phyloP scores from a whole-genome alignment of 148 eudicot species.

The Persicaria tinctoria region DNA sequence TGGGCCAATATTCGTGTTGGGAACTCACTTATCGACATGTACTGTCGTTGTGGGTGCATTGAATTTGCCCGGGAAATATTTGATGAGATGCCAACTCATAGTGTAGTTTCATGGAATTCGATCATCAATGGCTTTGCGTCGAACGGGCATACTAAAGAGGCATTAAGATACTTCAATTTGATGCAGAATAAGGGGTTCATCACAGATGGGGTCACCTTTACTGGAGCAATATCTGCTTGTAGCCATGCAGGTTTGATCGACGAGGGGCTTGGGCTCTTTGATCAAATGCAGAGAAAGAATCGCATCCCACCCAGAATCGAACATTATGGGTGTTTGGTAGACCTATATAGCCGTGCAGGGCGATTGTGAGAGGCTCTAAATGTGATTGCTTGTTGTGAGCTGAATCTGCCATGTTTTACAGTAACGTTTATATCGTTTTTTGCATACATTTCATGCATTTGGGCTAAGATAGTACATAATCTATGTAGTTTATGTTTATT shows the following conservation, averaged over 20 bases:
- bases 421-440: too few species aligned
- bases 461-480: too few species aligned
- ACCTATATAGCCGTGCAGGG: conserved; percentile 55
- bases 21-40: conserved; percentile 61
- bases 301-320: conserved; percentile 43
- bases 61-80: conserved; percentile 47
- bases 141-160: conserved; percentile 39
- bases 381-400: conserved; percentile 29
- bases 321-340: conserved; percentile 65
- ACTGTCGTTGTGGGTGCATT: conserved; percentile 56
- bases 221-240: conserved; percentile 57
- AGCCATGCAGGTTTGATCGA: conserved; percentile 58
- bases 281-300: conserved; percentile 33
- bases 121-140: conserved; percentile 52
- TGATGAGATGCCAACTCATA: conserved; percentile 32
- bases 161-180: conserved; percentile 29
- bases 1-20: conserved; percentile 29
- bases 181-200: conserved; percentile 36
- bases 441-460: too few species aligned
- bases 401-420: too few species aligned
- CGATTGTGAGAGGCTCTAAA: conserved; percentile 37
- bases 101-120: conserved; percentile 59
- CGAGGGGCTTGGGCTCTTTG: conserved; percentile 34
- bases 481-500: too few species aligned
- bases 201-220: conserved; percentile 58